Percentiles rank a stretch among this genome's conserved stretches.
These are phyloP conservation scores for Aspergillus conjunctus DNA, from an alignment of 495 filamentous ascomycete genomes.

Conservation along the genomic window DNA sequence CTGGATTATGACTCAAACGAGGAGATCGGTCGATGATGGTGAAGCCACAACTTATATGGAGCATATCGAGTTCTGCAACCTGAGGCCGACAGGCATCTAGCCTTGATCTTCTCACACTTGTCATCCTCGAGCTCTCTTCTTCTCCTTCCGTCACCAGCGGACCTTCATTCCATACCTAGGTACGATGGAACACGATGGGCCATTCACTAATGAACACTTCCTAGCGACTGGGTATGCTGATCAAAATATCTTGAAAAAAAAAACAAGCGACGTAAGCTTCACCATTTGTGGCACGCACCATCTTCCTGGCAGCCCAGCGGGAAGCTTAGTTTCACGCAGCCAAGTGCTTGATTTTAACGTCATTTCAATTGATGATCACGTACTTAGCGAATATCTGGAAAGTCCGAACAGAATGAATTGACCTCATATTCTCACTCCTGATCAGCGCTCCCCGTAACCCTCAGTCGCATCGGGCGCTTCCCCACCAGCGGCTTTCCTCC, in stretches of 20 bases:
- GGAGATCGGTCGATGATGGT: neutral
- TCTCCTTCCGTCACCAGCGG: too few species aligned
- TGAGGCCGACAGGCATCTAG: neutral
- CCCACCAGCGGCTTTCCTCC: neutral
- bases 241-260: neutral
- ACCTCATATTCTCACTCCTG: neutral
- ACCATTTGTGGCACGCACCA: neutral
- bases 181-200: too few species aligned
- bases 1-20: neutral
- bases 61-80: neutral
- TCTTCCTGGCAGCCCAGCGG: neutral
- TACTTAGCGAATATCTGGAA: neutral
- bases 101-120: too few species aligned
- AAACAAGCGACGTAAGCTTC: neutral
- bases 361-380: neutral
- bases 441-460: neutral
- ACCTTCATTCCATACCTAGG: too few species aligned
- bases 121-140: too few species aligned
- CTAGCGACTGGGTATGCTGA: neutral
- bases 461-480: neutral
- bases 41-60: neutral
- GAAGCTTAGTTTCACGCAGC: slow-evolving; percentile 5
- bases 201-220: too few species aligned
- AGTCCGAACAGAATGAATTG: too few species aligned
- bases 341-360: neutral